Evolutionary conservation across 345 rosid species (phyloP).

Genomic region (Erysimum cheiranthoides): DNA sequence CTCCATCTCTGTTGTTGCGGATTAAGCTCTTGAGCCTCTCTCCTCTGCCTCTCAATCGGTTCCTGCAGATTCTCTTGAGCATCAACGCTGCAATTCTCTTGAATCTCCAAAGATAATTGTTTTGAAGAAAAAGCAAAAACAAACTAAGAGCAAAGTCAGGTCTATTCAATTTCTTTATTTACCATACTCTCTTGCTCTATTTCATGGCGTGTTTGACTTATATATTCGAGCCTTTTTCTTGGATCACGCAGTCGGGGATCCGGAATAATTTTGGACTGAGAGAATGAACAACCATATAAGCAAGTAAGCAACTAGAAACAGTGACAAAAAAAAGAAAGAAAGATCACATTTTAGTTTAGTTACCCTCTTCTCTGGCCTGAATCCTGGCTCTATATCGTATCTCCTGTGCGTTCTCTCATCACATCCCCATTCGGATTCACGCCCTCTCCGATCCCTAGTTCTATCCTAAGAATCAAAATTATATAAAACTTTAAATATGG

Average conservation of each 20-base stretch:
- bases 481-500: background rate
- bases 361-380: slow-evolving; percentile 15
- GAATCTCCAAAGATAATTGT: too few species aligned
- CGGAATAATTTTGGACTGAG: background rate
- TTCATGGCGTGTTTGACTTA: background rate
- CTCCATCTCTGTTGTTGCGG: too few species aligned
- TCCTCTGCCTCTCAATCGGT: background rate
- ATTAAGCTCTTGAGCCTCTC: too few species aligned
- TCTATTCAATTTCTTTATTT: background rate
- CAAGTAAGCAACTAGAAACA: background rate
- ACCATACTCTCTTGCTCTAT: background rate
- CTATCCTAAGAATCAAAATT: background rate
- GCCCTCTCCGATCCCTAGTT: background rate
- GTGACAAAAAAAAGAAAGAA: background rate
- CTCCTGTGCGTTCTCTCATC: background rate
- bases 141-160: background rate
- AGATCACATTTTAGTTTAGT: background rate
- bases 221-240: background rate
- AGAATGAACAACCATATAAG: background rate
- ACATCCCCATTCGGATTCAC: background rate
- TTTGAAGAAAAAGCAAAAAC: background rate
- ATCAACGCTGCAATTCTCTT: background rate
- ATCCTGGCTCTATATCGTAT: background rate
- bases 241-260: background rate
- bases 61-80: background rate